These are phyloP conservation scores for Rhodomyrtus psidioides DNA, from an alignment of 441 rosid genomes.

Conservation along the genomic window DNA sequence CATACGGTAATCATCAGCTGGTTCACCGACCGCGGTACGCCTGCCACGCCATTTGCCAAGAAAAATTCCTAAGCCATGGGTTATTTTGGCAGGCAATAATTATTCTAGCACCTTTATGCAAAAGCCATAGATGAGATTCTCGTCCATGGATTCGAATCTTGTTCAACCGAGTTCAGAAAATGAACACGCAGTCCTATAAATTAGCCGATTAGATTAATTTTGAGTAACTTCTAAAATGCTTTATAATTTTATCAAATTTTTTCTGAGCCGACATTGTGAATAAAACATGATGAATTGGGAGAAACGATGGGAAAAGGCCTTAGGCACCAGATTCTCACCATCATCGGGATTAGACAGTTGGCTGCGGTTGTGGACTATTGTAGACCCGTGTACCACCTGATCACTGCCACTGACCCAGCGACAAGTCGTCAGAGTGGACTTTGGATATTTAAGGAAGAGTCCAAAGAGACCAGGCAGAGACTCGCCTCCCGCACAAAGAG, in stretches of 20 bases:
- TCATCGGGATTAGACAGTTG: background rate
- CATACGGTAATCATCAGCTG: background rate
- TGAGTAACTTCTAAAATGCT: too few species aligned
- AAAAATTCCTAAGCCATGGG: background rate
- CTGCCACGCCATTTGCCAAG: background rate
- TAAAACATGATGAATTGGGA: too few species aligned
- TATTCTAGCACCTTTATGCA: background rate
- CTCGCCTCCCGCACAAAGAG: background rate
- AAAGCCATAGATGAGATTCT: background rate
- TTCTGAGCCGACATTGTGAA: too few species aligned
- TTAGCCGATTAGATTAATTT: background rate
- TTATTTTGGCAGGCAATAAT: too few species aligned
- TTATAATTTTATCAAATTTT: too few species aligned
- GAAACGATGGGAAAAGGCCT: too few species aligned
- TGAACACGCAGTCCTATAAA: background rate
- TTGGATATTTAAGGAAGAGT: background rate
- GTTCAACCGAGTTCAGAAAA: background rate
- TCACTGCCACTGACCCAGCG: background rate
- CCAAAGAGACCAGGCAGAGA: background rate
- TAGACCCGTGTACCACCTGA: background rate
- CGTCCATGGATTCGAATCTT: background rate
- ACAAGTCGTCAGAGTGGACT: slow-evolving; percentile 28
- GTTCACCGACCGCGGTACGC: background rate
- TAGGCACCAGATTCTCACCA: too few species aligned
- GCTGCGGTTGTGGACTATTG: background rate